A percentile compares a stretch with the other conserved stretches of the same genome.
These are phyloP conservation scores for Aspergillus avenaceus DNA, from an alignment of 495 filamentous ascomycete species.

Conservation along the genomic window DNA sequence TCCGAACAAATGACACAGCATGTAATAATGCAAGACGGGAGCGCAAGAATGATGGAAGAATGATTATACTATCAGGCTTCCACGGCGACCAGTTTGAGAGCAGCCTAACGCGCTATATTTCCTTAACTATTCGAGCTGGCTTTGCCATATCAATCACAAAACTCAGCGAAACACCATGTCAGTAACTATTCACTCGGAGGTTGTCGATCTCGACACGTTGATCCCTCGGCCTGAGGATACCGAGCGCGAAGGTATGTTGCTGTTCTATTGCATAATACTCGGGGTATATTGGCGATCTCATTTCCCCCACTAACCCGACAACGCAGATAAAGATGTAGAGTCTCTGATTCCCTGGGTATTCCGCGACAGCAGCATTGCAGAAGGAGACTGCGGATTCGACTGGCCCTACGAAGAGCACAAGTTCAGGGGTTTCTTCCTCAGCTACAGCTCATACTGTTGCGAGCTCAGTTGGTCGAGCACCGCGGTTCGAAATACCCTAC, in stretches of 20 bases:
- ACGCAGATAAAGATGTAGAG: neutral
- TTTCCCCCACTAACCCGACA: neutral
- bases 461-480: too few relatives aligned
- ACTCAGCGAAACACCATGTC: too few relatives aligned
- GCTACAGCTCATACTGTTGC: neutral
- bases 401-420: neutral
- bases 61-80: too few relatives aligned
- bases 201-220: neutral
- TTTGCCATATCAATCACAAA: too few relatives aligned
- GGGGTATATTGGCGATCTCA: neutral
- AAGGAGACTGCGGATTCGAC: neutral
- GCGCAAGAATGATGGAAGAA: too few relatives aligned
- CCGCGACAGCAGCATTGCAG: neutral
- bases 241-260: neutral
- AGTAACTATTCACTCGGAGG: neutral
- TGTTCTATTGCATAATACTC: neutral
- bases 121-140: too few relatives aligned
- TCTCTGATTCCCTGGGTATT: conserved; percentile 1
- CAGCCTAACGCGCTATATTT: too few relatives aligned
- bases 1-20: too few relatives aligned
- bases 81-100: too few relatives aligned
- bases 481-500: neutral
- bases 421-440: conserved; percentile 3
- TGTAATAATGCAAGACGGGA: too few relatives aligned
- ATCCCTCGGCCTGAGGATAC: neutral